These are phyloP conservation scores for Hyphopichia homilentoma DNA, from an alignment of 805 yeast genomes.

Conservation along the genomic window DNA sequence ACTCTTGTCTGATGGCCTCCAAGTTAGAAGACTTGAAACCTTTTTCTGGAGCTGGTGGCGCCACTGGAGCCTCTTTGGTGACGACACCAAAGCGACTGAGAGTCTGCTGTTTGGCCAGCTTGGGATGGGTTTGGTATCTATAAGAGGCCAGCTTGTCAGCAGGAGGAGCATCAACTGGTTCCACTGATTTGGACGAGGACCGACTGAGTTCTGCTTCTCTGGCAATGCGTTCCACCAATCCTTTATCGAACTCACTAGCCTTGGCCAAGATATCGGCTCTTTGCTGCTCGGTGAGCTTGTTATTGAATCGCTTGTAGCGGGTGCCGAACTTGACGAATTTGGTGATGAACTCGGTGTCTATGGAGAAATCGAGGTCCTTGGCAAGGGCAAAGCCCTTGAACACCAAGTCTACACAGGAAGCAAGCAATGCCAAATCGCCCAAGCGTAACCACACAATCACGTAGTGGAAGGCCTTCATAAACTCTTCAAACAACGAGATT, in stretches of 20 bases:
- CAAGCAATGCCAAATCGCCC: conserved; percentile 71
- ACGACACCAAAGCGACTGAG: conserved; percentile 33
- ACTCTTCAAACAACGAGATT: conserved; percentile 41
- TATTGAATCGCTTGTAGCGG: conserved; percentile 63
- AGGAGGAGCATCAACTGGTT: conserved; percentile 12
- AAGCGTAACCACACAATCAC: conserved; percentile 79
- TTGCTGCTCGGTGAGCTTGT: conserved; percentile 66
- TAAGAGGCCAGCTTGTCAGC: conserved; percentile 13
- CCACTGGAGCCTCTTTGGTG: conserved; percentile 27
- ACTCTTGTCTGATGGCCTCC: conserved; percentile 32
- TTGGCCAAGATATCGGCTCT: conserved; percentile 57
- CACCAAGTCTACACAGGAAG: conserved; percentile 69
- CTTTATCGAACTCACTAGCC: conserved; percentile 53
- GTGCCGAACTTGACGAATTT: conserved; percentile 62
- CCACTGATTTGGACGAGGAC: conserved; percentile 11
- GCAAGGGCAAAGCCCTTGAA: conserved; percentile 66
- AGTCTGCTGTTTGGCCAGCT: conserved; percentile 31
- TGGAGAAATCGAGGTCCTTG: conserved; percentile 44
- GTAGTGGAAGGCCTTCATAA: conserved; percentile 60
- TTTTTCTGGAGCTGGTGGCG: conserved; percentile 27
- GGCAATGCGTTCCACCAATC: conserved; percentile 50
- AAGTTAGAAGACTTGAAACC: conserved; percentile 26
- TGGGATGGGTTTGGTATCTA: conserved; percentile 19
- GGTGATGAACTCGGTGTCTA: conserved; percentile 52
- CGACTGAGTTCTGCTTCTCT: conserved; percentile 42